These are phyloP conservation scores for Zygosaccharomyces gambellarensis DNA, from an alignment of 805 yeast genomes.

Conservation along the genomic window DNA sequence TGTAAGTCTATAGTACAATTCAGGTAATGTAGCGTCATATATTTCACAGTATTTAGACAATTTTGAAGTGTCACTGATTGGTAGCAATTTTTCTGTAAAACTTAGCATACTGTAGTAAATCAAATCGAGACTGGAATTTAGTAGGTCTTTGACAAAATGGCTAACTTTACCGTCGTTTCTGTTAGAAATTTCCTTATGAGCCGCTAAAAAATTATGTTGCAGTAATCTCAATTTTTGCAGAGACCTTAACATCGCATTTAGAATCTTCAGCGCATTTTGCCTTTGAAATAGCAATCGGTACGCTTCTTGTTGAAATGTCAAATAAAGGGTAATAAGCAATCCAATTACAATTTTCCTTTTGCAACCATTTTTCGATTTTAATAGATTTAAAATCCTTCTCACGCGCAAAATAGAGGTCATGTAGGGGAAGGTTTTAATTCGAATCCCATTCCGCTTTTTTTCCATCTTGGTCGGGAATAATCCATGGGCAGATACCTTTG, in stretches of 20 bases:
- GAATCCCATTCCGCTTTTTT: conserved; percentile 19
- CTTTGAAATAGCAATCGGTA: conserved; percentile 19
- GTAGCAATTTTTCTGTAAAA: conserved; percentile 27
- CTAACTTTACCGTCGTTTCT: neutral
- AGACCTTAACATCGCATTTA: conserved; percentile 14
- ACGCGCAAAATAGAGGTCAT: conserved; percentile 7
- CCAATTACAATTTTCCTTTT: conserved; percentile 10
- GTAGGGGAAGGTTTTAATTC: conserved; percentile 12
- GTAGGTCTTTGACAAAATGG: conserved; percentile 27
- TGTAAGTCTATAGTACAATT: conserved; percentile 25
- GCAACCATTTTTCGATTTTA: neutral
- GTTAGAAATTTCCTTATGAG: conserved; percentile 30
- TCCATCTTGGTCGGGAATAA: neutral
- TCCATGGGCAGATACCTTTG: conserved; percentile 8
- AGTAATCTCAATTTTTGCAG: conserved; percentile 26
- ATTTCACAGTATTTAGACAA: conserved; percentile 42
- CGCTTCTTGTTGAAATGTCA: conserved; percentile 24
- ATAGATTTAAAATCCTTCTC: conserved; percentile 3
- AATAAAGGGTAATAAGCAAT: conserved; percentile 15
- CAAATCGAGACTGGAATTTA: conserved; percentile 33
- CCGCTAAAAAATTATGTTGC: conserved; percentile 25
- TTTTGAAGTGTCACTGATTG: conserved; percentile 32
- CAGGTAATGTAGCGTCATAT: conserved; percentile 36
- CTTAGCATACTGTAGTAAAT: conserved; percentile 25
- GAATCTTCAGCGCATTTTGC: conserved; percentile 15